A percentile compares a stretch with the other conserved stretches of the same genome.
Conservation (phyloP, 176 grass and related monocot species). For the Elymus sibiricus region DNA sequence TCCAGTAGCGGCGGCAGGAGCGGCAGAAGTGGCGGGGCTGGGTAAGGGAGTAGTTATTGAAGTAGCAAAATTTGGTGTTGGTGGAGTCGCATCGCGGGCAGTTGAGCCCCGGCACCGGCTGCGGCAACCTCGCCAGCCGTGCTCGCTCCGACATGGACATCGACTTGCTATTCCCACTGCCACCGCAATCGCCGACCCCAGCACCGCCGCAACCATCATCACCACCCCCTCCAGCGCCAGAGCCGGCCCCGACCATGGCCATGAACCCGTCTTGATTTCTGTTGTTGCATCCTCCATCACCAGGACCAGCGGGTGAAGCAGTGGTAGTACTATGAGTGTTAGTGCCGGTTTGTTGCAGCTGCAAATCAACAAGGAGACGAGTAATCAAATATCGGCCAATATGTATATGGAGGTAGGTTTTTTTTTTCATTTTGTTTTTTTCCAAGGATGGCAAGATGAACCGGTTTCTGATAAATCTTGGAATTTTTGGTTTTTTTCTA, state of each 20-base stretch:
- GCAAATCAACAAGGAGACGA: background rate
- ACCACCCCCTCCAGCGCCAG: background rate
- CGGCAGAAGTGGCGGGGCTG: constrained; percentile 90
- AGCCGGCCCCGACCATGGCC: background rate
- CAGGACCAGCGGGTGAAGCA: background rate
- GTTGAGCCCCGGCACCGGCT: constrained; percentile 35
- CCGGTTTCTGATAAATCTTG: no score
- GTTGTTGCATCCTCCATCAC: background rate
- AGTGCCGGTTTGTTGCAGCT: constrained; percentile 11
- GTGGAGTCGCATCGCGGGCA: constrained; percentile 72
- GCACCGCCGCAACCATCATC: no score
- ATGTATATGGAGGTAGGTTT: background rate
- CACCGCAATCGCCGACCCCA: background rate
- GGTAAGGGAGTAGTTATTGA: constrained; percentile 81
- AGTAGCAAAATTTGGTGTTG: constrained; percentile 97
- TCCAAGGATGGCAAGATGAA: no score
- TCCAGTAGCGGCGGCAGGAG: constrained; percentile 91
- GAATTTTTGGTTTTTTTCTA: no score
- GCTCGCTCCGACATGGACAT: constrained; percentile 24
- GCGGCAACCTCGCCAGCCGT: constrained; percentile 27
- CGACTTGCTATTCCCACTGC: no score
- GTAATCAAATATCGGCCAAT: background rate
- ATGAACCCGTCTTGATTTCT: background rate
- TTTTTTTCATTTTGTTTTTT: no score
- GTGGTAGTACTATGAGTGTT: background rate